These are phyloP conservation scores for Orbilia blumenaviensis DNA, from an alignment of 2,329 filamentous ascomycete species.

Conservation along the genomic window DNA sequence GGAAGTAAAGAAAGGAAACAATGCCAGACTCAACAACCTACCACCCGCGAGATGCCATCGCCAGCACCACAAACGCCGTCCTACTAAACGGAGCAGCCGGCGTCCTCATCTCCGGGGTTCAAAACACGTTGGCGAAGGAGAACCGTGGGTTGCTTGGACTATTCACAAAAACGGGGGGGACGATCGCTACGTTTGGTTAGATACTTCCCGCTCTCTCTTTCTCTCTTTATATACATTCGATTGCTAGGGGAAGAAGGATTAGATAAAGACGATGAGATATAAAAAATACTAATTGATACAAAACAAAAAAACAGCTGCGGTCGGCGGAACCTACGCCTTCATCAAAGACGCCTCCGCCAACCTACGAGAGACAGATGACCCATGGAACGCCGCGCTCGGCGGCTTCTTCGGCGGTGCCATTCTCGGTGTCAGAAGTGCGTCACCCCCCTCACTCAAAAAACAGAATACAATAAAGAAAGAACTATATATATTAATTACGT, in stretches of 20 bases:
- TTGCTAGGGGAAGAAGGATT: no score
- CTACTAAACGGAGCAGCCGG: constrained; percentile 68
- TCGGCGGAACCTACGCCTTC: constrained; percentile 81
- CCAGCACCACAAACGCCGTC: constrained; percentile 28
- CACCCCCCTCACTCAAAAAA: neutral
- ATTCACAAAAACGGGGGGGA: constrained; percentile 79
- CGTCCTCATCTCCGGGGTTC: constrained; percentile 77
- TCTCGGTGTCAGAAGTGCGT: constrained; percentile 75
- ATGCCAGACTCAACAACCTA: constrained; percentile 66
- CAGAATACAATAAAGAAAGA: constrained; percentile 24
- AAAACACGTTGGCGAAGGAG: constrained; percentile 84
- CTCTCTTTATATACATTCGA: no score
- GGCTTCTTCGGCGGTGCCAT: constrained; percentile 79
- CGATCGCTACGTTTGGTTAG: constrained; percentile 75
- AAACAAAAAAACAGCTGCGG: constrained; percentile 72
- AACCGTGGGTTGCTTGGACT: constrained; percentile 84
- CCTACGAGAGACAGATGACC: constrained; percentile 83
- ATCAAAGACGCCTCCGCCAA: constrained; percentile 80
- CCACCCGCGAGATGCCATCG: constrained; percentile 66
- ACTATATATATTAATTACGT: neutral
- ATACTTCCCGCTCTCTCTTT: neutral
- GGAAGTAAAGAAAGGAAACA: neutral
- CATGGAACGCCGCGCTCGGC: constrained; percentile 76
- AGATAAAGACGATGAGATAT: neutral
- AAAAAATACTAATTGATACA: constrained; percentile 55